A percentile compares a stretch with the other conserved stretches of the same genome.
These are phyloP conservation scores for Leccinum olivaceopallidum DNA, from an alignment of 768 basidiomycete genomes.

Conservation along the genomic window DNA sequence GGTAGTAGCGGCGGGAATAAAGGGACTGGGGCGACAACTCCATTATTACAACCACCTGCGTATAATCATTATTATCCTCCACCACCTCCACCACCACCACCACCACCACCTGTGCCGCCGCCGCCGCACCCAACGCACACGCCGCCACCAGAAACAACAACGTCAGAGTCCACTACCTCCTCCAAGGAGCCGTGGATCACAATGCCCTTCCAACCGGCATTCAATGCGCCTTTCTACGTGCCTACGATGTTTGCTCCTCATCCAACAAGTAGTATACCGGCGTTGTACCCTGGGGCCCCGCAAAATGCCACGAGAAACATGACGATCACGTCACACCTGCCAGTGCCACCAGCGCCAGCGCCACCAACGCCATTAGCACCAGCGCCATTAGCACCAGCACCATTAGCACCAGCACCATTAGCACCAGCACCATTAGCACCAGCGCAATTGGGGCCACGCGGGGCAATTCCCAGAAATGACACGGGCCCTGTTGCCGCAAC, in stretches of 20 bases:
- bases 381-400: no score
- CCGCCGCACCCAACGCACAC: background rate
- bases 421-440: no score
- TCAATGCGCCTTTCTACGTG: background rate
- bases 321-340: no score
- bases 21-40: background rate
- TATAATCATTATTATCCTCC: background rate
- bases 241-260: background rate
- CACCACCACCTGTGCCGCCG: background rate
- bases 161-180: no score
- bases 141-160: no score
- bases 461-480: no score
- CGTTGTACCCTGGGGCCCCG: no score
- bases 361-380: no score
- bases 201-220: background rate
- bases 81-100: background rate
- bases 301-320: no score
- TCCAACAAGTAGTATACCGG: background rate
- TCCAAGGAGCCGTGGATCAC: background rate
- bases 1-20: background rate
- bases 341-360: no score
- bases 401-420: no score
- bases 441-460: background rate
- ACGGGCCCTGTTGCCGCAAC: background rate
- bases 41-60: no score